Conservation (phyloP, 208 protist species). For the Polymyxa betae region DNA sequence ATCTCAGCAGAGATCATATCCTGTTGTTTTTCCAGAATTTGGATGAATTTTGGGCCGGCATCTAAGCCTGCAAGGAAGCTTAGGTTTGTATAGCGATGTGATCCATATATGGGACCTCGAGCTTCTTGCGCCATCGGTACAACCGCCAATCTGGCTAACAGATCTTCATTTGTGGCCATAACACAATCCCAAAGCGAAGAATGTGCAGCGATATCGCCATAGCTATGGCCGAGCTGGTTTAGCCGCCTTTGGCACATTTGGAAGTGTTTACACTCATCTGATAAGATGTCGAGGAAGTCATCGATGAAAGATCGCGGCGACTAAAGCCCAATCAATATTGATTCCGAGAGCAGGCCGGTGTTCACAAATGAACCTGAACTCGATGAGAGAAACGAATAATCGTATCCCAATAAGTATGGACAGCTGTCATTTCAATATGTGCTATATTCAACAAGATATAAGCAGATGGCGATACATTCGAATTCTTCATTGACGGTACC, state of each 20-base stretch:
- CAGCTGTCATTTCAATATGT: neutral
- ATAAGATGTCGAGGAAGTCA: neutral
- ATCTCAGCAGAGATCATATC: neutral
- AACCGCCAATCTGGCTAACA: neutral
- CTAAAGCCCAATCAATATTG: no score
- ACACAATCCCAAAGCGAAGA: neutral
- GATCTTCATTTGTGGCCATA: neutral
- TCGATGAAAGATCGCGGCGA: neutral
- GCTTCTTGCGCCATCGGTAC: conserved; percentile 5
- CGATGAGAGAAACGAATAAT: neutral
- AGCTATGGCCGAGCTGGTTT: neutral
- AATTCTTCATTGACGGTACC: neutral
- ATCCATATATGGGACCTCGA: neutral
- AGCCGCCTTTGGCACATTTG: neutral
- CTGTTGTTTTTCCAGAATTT: neutral
- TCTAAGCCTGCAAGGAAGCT: neutral
- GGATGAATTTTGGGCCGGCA: neutral
- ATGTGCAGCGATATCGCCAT: neutral
- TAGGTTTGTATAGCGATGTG: neutral
- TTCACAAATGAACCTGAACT: no score
- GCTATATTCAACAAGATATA: neutral
- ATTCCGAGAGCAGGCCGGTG: no score
- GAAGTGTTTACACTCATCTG: neutral
- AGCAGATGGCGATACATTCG: neutral
- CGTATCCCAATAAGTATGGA: neutral